A percentile compares a stretch with the other conserved stretches of the same genome.
phyloP scores from a whole-genome alignment of 1,284 basidiomycete species.

The Trichosporon asahii region DNA sequence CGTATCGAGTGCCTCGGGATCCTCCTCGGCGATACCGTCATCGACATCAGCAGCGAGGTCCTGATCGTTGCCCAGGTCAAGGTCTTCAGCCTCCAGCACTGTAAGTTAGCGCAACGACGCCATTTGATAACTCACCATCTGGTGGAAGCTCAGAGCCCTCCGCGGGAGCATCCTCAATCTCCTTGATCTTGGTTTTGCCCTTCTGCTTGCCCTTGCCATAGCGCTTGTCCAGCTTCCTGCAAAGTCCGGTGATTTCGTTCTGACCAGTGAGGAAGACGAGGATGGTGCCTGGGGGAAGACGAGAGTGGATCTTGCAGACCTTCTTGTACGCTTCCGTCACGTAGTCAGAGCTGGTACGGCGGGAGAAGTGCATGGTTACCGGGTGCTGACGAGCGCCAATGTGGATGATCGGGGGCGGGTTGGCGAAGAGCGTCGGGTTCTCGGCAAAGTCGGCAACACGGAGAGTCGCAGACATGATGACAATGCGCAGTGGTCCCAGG shows the following conservation, averaged over 20 bases:
- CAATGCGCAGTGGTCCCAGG: constrained; percentile 80
- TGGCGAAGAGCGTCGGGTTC: constrained; percentile 76
- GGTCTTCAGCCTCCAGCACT: constrained; percentile 52
- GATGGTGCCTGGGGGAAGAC: constrained; percentile 67
- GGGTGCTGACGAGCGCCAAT: constrained; percentile 90
- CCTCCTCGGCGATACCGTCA: constrained; percentile 50
- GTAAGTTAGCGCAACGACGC: constrained; percentile 55
- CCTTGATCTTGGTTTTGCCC: constrained; percentile 51
- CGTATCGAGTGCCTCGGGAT: constrained; percentile 52
- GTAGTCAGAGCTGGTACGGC: constrained; percentile 82
- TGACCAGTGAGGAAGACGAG: constrained; percentile 75
- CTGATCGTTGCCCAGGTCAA: constrained; percentile 49
- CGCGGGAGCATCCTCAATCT: constrained; percentile 14
- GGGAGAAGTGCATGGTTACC: constrained; percentile 90
- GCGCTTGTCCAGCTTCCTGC: constrained; percentile 68
- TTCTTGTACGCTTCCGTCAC: constrained; percentile 88
- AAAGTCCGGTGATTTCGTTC: constrained; percentile 66
- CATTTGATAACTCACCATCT: constrained; percentile 49
- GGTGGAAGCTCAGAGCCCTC: constrained; percentile 23
- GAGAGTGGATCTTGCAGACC: constrained; percentile 71
- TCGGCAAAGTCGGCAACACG: constrained; percentile 89
- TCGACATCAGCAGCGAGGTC: constrained; percentile 55
- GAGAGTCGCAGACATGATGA: constrained; percentile 99
- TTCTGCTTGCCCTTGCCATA: constrained; percentile 66
- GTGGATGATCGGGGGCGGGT: constrained; percentile 83